Evolutionary conservation across 108 stramenopile species (phyloP).

Genomic region (Skeletonema grethae): DNA sequence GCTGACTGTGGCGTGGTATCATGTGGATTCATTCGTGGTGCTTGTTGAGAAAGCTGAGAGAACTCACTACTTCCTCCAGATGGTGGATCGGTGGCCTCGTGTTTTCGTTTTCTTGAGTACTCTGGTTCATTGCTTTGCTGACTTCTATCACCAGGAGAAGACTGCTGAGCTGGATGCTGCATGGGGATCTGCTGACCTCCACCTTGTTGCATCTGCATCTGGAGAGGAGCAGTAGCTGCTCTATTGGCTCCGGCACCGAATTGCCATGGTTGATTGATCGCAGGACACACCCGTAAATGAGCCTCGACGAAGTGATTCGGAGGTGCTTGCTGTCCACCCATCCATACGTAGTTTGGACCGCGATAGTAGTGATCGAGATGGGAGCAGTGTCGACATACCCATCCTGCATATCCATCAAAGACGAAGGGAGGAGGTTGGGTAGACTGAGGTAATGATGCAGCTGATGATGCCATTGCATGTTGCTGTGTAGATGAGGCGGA

Average conservation of each 20-base stretch:
- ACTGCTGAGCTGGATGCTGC: neutral
- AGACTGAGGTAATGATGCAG: neutral
- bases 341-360: constrained; percentile 44
- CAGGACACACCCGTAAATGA: constrained; percentile 41
- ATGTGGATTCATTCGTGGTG: constrained; percentile 7
- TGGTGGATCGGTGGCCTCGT: constrained; percentile 12
- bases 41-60: constrained; percentile 2
- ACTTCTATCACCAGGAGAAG: neutral
- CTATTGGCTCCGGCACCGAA: neutral
- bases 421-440: constrained; percentile 35
- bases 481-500: constrained; percentile 2
- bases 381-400: constrained; percentile 46
- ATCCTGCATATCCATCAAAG: constrained; percentile 48
- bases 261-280: constrained; percentile 15
- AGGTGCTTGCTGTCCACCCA: constrained; percentile 35
- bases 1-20: constrained; percentile 5
- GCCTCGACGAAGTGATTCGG: constrained; percentile 41
- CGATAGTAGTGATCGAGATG: constrained; percentile 43
- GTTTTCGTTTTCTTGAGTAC: neutral
- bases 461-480: neutral
- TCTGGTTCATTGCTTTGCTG: neutral
- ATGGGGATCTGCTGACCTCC: neutral
- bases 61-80: neutral
- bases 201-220: constrained; percentile 7
- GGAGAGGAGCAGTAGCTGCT: neutral